Conservation (phyloP, 2,329 filamentous ascomycete genomes). For the Fusarium sp. region DNA sequence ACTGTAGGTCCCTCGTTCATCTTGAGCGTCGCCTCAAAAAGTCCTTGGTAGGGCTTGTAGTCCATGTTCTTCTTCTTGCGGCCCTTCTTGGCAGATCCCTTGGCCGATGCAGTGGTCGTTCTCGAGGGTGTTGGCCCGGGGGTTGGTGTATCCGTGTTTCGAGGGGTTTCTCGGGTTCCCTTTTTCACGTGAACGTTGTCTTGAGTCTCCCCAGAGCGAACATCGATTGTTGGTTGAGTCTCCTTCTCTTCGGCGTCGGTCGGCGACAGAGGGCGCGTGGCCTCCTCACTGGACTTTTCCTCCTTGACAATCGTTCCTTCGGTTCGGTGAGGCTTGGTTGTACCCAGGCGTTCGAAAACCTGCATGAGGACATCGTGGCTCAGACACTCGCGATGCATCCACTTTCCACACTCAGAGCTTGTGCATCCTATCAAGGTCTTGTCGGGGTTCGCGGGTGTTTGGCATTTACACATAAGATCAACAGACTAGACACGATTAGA, state of each 20-base stretch:
- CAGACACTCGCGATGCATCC: conserved; percentile 75
- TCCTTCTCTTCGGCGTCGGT: conserved; percentile 63
- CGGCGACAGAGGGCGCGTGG: conserved; percentile 61
- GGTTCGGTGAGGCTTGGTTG: conserved; percentile 61
- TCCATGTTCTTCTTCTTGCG: conserved; percentile 54
- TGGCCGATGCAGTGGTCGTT: conserved; percentile 38
- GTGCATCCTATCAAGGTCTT: conserved; percentile 70
- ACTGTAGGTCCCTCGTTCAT: conserved; percentile 61
- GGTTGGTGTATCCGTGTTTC: conserved; percentile 48
- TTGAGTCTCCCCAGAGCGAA: conserved; percentile 60
- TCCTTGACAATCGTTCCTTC: conserved; percentile 54
- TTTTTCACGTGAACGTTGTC: conserved; percentile 55
- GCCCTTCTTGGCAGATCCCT: conserved; percentile 49
- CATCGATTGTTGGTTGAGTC: conserved; percentile 64
- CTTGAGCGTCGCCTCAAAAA: conserved; percentile 63
- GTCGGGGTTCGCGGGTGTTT: conserved; percentile 71
- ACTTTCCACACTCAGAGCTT: conserved; percentile 65
- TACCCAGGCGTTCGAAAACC: conserved; percentile 63
- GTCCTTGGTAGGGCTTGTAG: conserved; percentile 61
- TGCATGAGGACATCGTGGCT: conserved; percentile 64
- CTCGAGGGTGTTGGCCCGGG: conserved; percentile 46
- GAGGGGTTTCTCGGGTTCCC: conserved; percentile 45
- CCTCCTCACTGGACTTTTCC: conserved; percentile 49
- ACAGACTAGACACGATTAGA: conserved; percentile 58
- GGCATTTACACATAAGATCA: conserved; percentile 68